Percentiles rank a stretch among this genome's conserved stretches.
phyloP scores from a whole-genome alignment of 2,329 filamentous ascomycete genomes.

The Aspergillus chevalieri region DNA sequence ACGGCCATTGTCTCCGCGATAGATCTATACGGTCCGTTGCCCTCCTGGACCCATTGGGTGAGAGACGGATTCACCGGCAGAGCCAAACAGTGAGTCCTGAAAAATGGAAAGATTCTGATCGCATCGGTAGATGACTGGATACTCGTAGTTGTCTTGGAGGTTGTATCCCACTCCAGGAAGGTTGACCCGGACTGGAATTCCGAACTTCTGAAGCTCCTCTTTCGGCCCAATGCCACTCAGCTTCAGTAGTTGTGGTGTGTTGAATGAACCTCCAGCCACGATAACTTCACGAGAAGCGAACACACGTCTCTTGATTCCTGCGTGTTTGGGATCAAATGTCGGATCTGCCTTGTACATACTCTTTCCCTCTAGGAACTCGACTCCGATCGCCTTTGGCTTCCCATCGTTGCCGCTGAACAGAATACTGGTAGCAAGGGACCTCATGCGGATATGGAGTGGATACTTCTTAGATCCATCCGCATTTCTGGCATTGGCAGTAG shows the following conservation, averaged over 20 bases:
- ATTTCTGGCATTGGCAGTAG: neutral
- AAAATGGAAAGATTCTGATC: neutral
- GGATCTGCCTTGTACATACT: neutral
- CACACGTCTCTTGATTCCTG: neutral
- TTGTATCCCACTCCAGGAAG: constrained; percentile 58
- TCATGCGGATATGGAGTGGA: neutral
- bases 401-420: neutral
- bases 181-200: constrained; percentile 48
- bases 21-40: neutral
- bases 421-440: neutral
- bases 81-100: neutral
- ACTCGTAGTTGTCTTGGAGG: constrained; percentile 57
- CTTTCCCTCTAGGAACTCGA: neutral
- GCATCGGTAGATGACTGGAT: constrained; percentile 33
- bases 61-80: neutral
- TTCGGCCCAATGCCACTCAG: constrained; percentile 55
- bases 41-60: neutral
- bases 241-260: constrained; percentile 58
- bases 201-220: constrained; percentile 45
- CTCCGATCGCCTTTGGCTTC: neutral
- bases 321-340: neutral
- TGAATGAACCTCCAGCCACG: constrained; percentile 50
- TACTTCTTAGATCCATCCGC: neutral
- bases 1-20: neutral
- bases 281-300: constrained; percentile 38